These are phyloP conservation scores for Neodidymelliopsis sp. DNA, from an alignment of 2,329 filamentous ascomycete genomes.

Conservation along the genomic window DNA sequence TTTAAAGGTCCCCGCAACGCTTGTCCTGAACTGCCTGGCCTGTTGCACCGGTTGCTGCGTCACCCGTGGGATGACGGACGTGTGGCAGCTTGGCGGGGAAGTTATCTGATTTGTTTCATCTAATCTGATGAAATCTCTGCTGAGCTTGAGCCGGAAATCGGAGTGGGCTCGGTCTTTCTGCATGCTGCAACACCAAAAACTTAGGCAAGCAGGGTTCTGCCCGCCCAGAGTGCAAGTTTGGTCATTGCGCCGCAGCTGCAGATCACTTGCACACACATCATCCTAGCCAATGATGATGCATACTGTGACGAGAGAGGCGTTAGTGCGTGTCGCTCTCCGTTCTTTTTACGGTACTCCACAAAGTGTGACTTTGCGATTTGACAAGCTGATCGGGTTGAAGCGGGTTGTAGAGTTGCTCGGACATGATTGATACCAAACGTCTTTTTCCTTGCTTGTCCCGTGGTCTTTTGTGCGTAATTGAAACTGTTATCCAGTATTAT, in stretches of 20 bases:
- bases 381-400: constrained; percentile 4
- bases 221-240: constrained; percentile 25
- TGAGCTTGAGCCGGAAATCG: constrained; percentile 24
- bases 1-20: constrained; percentile 36
- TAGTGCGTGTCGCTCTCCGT: constrained; percentile 6
- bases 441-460: background rate
- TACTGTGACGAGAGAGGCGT: constrained; percentile 38
- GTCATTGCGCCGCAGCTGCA: constrained; percentile 28
- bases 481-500: background rate
- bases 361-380: constrained; percentile 10
- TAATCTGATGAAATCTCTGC: constrained; percentile 37
- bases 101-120: constrained; percentile 27
- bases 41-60: constrained; percentile 16
- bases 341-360: background rate
- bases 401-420: background rate
- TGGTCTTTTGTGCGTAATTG: background rate
- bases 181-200: constrained; percentile 15
- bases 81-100: constrained; percentile 25
- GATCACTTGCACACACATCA: constrained; percentile 27
- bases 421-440: background rate
- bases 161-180: constrained; percentile 27
- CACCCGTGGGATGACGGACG: constrained; percentile 30
- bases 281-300: constrained; percentile 15
- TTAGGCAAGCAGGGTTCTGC: constrained; percentile 32
- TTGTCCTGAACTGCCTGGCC: constrained; percentile 23